phyloP scores from a whole-genome alignment of 495 filamentous ascomycete genomes.

The Penicillium goetzii region DNA sequence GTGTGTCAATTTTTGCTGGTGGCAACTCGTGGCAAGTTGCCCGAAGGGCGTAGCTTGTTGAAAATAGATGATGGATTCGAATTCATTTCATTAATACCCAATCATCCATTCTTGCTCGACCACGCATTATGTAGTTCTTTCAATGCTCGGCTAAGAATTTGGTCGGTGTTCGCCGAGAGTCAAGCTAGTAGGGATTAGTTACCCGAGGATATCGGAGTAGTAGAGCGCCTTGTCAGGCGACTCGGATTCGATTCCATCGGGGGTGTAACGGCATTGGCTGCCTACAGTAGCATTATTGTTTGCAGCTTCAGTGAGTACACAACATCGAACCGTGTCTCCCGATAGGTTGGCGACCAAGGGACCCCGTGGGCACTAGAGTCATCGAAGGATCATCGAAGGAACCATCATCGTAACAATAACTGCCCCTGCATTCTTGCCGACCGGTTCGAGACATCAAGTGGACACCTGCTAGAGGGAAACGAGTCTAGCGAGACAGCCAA shows the following conservation, averaged over 20 bases:
- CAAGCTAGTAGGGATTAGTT: not conserved
- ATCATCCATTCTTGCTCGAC: not conserved
- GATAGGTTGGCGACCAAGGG: not conserved
- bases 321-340: not conserved
- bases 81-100: not conserved
- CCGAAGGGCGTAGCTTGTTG: not conserved
- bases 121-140: not conserved
- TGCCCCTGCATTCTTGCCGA: not conserved
- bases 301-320: not conserved
- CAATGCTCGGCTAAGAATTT: not conserved
- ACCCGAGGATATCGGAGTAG: not conserved
- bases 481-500: not conserved
- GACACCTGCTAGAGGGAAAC: not conserved
- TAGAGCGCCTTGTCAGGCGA: not conserved
- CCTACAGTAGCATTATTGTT: not conserved
- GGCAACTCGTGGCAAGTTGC: not conserved
- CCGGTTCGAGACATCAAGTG: not conserved
- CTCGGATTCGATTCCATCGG: not conserved
- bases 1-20: not conserved
- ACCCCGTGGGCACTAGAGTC: not conserved
- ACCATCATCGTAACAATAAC: not conserved
- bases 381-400: slow-evolving; percentile 1
- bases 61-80: not conserved
- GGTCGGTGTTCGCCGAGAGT: not conserved
- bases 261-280: not conserved